Evolutionary conservation across 2,329 filamentous ascomycete species (phyloP), one percentile per base, ranked within the genome.

Genomic region (Alternaria gaisen): DNA sequence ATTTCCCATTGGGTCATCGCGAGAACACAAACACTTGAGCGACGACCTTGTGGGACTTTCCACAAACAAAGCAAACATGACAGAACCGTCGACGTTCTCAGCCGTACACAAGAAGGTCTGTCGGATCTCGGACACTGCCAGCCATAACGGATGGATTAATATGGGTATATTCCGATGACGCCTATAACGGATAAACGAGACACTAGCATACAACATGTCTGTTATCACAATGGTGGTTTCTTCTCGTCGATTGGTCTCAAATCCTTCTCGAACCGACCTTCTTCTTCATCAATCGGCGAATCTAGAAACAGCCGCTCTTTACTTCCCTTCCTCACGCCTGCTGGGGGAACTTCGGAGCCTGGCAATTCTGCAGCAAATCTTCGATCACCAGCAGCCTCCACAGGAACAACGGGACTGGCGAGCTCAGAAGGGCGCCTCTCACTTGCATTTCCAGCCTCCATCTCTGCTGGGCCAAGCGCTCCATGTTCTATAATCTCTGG

Each of bases 291-390:
- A 20, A 68, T 65, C 5, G 64, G 64, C 36, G 53, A 52, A 53
- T 67, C 61, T 8, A 20, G 16, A 4, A 68, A 68, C 24, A 65
- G 50, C 5, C 66, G 60, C 24, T 67, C 64, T 10, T 51, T n/a
- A n/a, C 24, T 30, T 30, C 41, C 46, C 60, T 62, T n/a, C 38
- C 20, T 26, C 30, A 11, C 12, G 28, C 41, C 42, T 38, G 42
- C 18, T 4, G 38, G 32, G 34, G 57, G 52, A 6, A 66, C 57
- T 20, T 38, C 51, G 26, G 56, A 67, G 1, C 67, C 67, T 6
- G 57, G 56, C 10, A 70, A 46, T 55, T 69, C 64, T 24, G 50
- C 67, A 16, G 64, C 54, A 42, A 61, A 60, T 1, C 58, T 51
- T 2, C 54, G 50, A 4, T 58, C 63, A 11, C 58, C 62, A 40